Base-by-base conservation (phyloP, 495 filamentous ascomycete genomes). In the Tetracladium setigerum region DNA sequence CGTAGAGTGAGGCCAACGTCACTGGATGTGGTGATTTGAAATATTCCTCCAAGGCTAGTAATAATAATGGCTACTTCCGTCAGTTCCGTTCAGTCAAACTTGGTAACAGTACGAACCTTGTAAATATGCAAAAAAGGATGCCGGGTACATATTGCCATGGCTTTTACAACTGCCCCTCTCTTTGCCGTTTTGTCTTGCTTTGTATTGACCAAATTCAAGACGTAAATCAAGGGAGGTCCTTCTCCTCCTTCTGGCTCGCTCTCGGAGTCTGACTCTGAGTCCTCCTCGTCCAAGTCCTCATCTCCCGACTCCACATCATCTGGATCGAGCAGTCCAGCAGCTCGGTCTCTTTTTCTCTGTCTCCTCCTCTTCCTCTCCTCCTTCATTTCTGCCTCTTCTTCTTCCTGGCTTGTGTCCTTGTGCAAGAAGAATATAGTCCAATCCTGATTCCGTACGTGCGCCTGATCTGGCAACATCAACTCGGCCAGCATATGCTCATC, bases 401-500 rank as follows among this genome's bases (percentile, higher is more conserved):
- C 87, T 41, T 87, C 84, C 38, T 81, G 74, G 52, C 77, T 88
- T 5, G 81, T 85, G 62, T 97, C 94, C 62, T 97, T 97, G 60
- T 97, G 92, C 40, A 99, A 60, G 57, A 99, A 99, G 68, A 99
- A 99, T 12, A 97, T 95, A 30, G 92, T 99, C 92, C 92, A 99
- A 64, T 99, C 92, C 63, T 96, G 89, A 58, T 84, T 91, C 24
- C 94, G 77, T 30, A 91, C 83, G 67, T 99, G 92, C 19, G 90
- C 88, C 64, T 96, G 91, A 69, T 99, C 92, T 1, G 92, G 92
- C 53, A 99, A 74, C 92, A 99, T 99, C 61, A 99, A 79, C 66
- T 97, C 92, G 13, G 92, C 92, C 52, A 99, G 71, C 92, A 97
- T 97, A 63, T 82, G 70, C 68, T 97, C 92, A 51, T 99, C 91